Conservation (phyloP, 108 stramenopile genomes). For the Pelagomonas calceolata region DNA sequence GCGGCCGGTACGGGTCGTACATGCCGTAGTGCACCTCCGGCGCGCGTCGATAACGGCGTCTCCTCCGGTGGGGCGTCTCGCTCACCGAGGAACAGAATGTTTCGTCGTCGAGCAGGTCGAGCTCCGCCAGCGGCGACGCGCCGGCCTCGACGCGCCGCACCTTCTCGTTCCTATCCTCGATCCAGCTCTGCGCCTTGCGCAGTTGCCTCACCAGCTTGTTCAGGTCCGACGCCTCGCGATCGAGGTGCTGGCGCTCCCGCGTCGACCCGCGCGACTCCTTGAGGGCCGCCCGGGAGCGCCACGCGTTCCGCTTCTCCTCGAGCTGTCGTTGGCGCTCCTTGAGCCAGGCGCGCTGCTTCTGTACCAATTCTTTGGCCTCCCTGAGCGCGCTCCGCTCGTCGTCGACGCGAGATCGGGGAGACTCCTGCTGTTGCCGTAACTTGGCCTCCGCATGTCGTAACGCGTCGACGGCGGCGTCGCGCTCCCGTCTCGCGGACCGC, state of each 20-base stretch:
- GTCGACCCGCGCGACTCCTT: not conserved
- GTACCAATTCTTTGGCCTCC: not conserved
- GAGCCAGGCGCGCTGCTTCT: not conserved
- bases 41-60: not conserved
- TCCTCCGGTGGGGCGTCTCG: too few relatives aligned
- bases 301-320: not conserved
- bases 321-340: not conserved
- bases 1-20: not conserved
- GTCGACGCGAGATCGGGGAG: too few relatives aligned
- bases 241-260: not conserved
- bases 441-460: not conserved
- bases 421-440: not conserved
- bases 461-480: not conserved
- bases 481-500: not conserved
- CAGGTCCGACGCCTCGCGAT: slow-evolving; percentile 3
- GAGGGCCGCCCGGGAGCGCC: not conserved
- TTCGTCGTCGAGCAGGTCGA: not conserved
- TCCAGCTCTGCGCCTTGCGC: not conserved
- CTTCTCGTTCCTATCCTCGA: not conserved
- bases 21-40: not conserved
- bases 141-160: not conserved
- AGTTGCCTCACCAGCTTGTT: slow-evolving; percentile 4
- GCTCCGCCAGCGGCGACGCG: not conserved
- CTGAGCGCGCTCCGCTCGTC: not conserved
- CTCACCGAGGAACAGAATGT: too few relatives aligned